Base-by-base conservation (phyloP, 768 basidiomycete species). In the Agaricus sinodeliciosus region DNA sequence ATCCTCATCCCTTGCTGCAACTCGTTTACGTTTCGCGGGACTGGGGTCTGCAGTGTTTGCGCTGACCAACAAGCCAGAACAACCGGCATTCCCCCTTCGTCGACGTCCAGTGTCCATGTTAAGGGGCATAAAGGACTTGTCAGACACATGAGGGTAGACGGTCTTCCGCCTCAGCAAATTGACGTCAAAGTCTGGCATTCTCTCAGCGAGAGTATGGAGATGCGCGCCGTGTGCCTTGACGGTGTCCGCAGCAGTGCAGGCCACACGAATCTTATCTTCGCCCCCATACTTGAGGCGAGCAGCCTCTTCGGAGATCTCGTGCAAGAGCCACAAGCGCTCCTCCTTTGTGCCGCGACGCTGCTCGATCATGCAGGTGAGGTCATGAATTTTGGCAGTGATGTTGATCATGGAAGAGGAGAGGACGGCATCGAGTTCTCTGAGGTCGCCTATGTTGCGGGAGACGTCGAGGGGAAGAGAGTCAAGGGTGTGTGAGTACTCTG, bases 371-470 rank as follows among this genome's bases (percentile, higher is more conserved):
- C 72, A 63, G 37, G 84, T 87, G 59, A 99, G 85, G 36, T 68
- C 65, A 53, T 80, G 77, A 58, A 98, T 85, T 69, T 92, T 92
- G 42, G 76, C 60, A 54, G 88, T 92, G 64, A 99, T 87, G 59
- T 80, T 75, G 58, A 82, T 67, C 69, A 95, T 87, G 57, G 91
- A 91, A 41, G 88, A 76, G 59, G 93, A 94, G 60, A 99, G 81
- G 55, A 99, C 96, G 53, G 95, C 96, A 68, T 98, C 96, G 70
- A 99, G 89, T 72, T 99, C 96, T 58, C 94, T 90, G 49, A 99
- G 82, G 77, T 99, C 96, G 9, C 88, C 90, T 67, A 96, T 90
- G 69, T 84, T 86, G 68, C 91, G 85, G 11, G 95, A 95, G 68
- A 99, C 84, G 70, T 96, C 93, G 57, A 89, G 78, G 54, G 95